Conservation (phyloP, 23 red algal species). For the Pyropia yezoensis region DNA sequence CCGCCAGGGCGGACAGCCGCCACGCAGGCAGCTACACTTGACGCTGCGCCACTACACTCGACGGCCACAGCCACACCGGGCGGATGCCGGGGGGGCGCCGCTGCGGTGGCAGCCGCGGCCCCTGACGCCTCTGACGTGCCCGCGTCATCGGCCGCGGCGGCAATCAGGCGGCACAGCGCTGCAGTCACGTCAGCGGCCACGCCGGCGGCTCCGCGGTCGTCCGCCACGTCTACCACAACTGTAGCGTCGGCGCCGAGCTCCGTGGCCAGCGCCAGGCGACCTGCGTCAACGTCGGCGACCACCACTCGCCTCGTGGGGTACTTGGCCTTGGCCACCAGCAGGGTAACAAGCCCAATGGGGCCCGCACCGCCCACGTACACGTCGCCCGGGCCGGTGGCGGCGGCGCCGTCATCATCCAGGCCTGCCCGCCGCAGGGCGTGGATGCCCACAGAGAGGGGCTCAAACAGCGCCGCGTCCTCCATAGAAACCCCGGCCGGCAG, state of each 20-base stretch:
- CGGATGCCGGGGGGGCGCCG: conserved; percentile 16
- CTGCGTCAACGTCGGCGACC: conserved; percentile 55
- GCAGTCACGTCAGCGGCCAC: conserved; percentile 26
- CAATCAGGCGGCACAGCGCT: not conserved
- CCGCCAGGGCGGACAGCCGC: conserved; percentile 45
- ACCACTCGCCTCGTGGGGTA: conserved; percentile 29
- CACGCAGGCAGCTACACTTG: conserved; percentile 35
- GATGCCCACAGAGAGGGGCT: conserved; percentile 83
- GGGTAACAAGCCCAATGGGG: conserved; percentile 55
- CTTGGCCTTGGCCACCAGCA: conserved; percentile 63
- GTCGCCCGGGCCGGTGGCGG: conserved; percentile 12
- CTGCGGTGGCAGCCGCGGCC: conserved; percentile 17
- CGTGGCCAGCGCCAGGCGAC: conserved; percentile 39
- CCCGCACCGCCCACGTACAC: conserved; percentile 76
- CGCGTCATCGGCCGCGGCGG: not conserved
- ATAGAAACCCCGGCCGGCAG: conserved; percentile 52
- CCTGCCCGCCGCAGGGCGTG: conserved; percentile 40
- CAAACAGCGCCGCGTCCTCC: conserved; percentile 77
- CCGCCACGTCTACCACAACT: conserved; percentile 19
- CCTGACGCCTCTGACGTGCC: not conserved
- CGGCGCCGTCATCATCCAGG: conserved; percentile 4
- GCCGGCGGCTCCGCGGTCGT: conserved; percentile 29
- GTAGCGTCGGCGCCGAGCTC: conserved; percentile 41
- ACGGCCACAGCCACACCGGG: conserved; percentile 37
- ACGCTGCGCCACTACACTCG: conserved; percentile 61